Conservation (phyloP, 2,329 filamentous ascomycete species). For the Colletotrichum sojae region DNA sequence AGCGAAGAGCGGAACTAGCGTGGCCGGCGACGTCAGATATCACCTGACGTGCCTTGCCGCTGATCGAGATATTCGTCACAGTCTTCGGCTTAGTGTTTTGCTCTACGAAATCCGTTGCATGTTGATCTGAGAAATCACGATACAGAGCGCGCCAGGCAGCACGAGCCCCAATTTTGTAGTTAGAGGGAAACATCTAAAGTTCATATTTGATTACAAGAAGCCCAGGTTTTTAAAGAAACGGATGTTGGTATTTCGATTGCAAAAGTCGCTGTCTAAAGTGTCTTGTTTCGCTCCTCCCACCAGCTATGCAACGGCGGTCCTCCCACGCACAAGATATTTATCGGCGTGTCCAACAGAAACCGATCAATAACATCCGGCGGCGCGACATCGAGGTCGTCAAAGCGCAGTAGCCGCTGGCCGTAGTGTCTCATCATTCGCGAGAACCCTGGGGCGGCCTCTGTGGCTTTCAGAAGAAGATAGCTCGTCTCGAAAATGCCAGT, state of each 20-base stretch:
- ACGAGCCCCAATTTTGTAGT: too few relatives aligned
- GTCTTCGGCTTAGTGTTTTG: too few relatives aligned
- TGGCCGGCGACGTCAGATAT: too few relatives aligned
- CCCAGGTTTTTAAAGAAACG: too few relatives aligned
- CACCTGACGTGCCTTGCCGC: too few relatives aligned
- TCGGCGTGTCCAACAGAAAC: slow-evolving; percentile 27
- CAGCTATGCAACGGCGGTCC: slow-evolving; percentile 20
- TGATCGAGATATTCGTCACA: too few relatives aligned
- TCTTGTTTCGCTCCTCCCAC: slow-evolving; percentile 24
- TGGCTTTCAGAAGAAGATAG: not conserved
- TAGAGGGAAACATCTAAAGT: too few relatives aligned
- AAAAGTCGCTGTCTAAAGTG: not conserved
- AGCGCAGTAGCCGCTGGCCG: not conserved
- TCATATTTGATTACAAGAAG: too few relatives aligned
- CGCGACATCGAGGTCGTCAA: slow-evolving; percentile 8
- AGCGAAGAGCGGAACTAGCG: too few relatives aligned
- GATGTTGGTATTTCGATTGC: not conserved
- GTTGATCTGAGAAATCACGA: too few relatives aligned
- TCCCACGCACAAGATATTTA: slow-evolving; percentile 28
- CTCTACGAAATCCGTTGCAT: too few relatives aligned
- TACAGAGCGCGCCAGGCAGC: too few relatives aligned
- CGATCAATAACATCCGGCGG: slow-evolving; percentile 23
- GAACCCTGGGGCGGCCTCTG: slow-evolving; percentile 1
- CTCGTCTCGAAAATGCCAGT: slow-evolving; percentile 20
- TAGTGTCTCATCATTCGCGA: slow-evolving; percentile 16